These are phyloP conservation scores for Sequoia sempervirens DNA, from an alignment of 75 land plant genomes.

Conservation along the genomic window DNA sequence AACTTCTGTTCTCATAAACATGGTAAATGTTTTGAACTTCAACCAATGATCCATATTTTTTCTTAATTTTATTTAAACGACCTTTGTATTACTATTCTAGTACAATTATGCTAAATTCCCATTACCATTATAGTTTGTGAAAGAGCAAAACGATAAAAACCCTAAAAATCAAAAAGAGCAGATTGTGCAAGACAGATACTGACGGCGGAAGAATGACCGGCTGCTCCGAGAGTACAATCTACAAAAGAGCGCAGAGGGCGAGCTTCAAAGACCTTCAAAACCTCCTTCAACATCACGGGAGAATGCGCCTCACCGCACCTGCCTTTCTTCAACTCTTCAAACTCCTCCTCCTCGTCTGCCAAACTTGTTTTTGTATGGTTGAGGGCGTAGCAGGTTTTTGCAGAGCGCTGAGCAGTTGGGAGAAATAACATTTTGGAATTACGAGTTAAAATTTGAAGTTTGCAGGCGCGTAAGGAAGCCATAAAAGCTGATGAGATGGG, in stretches of 20 bases:
- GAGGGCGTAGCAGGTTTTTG: background rate
- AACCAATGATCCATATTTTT: too few species aligned
- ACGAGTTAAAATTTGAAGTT: background rate
- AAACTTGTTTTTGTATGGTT: background rate
- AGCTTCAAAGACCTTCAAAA: constrained; percentile 65
- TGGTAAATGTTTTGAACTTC: background rate
- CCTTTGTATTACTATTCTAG: too few species aligned
- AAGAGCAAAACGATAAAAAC: background rate
- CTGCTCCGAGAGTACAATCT: constrained; percentile 97
- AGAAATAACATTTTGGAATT: background rate
- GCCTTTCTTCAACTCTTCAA: constrained; percentile 9
- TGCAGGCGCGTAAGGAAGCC: background rate
- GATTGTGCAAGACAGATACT: constrained; percentile 10
- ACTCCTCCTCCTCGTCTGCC: constrained; percentile 4
- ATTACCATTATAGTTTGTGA: background rate
- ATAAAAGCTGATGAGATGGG: background rate
- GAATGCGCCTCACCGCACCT: constrained; percentile 32
- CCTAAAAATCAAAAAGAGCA: background rate
- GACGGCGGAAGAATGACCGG: constrained; percentile 90
- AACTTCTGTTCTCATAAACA: too few species aligned
- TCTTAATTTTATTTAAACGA: too few species aligned
- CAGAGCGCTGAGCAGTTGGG: background rate
- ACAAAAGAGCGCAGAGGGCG: constrained; percentile 61
- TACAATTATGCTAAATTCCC: background rate
- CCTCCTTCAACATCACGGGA: constrained; percentile 84